Evolutionary conservation across 2,329 filamentous ascomycete genomes (phyloP).

Genomic region (Fusarium secorum): DNA sequence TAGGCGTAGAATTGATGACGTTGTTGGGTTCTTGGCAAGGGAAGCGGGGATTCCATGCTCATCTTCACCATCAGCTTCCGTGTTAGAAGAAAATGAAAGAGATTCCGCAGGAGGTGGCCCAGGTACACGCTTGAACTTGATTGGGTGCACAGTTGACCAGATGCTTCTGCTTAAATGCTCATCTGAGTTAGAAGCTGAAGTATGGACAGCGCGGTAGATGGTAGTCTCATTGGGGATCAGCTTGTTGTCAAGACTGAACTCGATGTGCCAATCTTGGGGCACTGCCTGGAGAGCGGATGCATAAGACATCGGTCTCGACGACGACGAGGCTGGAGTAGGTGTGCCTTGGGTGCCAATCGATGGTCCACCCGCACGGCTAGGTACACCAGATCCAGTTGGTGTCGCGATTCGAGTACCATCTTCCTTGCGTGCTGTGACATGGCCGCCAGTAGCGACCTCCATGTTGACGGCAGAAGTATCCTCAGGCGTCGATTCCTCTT

Average conservation of each 20-base stretch:
- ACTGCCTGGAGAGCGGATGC: conserved; percentile 81
- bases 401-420: conserved; percentile 89
- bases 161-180: conserved; percentile 78
- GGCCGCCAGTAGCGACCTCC: conserved; percentile 85
- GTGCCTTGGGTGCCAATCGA: conserved; percentile 52
- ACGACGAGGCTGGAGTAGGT: conserved; percentile 60
- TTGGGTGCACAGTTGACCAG: conserved; percentile 89
- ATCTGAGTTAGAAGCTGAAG: conserved; percentile 57
- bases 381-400: conserved; percentile 67
- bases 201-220: conserved; percentile 93
- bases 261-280: conserved; percentile 96
- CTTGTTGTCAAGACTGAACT: conserved; percentile 88
- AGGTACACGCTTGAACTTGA: conserved; percentile 87
- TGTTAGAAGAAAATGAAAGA: conserved; percentile 62
- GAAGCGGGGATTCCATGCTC: conserved; percentile 76
- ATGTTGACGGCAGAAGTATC: conserved; percentile 88
- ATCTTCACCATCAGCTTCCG: conserved; percentile 60
- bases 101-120: conserved; percentile 82
- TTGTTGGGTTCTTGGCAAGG: conserved; percentile 82
- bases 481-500: conserved; percentile 68
- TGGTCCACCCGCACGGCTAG: conserved; percentile 53
- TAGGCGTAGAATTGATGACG: conserved; percentile 84
- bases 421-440: conserved; percentile 89
- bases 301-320: conserved; percentile 78
- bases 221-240: conserved; percentile 90